A percentile compares a stretch with the other conserved stretches of the same genome.
phyloP scores from a whole-genome alignment of 225 moss, liverwort and hornwort species.

The Rhytidiadelphus loreus region DNA sequence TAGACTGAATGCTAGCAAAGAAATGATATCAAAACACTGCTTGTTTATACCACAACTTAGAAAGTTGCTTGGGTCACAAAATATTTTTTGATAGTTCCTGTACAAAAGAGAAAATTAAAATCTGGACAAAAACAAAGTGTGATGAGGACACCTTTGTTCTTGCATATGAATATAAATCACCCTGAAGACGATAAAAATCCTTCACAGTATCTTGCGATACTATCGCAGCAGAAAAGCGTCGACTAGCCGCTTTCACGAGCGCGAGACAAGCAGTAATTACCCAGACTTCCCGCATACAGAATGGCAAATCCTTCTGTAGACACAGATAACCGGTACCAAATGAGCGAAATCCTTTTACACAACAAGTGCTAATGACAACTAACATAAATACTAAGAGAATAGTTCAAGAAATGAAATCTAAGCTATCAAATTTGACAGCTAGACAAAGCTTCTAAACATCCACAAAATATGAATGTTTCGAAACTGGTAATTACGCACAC shows the following conservation, averaged over 20 bases:
- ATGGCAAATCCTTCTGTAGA: slow-evolving; percentile 69
- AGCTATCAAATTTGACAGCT: neutral
- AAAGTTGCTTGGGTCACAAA: neutral
- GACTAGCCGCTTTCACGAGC: slow-evolving; percentile 74
- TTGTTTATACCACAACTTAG: neutral
- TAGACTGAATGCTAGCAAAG: neutral
- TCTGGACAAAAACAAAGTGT: neutral
- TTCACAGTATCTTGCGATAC: slow-evolving; percentile 74
- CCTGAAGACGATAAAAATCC: slow-evolving; percentile 95
- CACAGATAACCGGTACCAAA: neutral
- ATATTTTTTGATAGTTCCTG: neutral
- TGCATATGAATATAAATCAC: slow-evolving; percentile 89
- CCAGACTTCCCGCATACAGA: slow-evolving; percentile 97
- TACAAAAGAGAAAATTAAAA: neutral
- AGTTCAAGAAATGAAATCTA: neutral
- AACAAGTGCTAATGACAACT: neutral
- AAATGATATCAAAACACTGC: neutral
- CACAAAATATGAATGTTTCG: neutral
- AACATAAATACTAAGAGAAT: neutral
- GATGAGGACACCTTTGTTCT: slow-evolving; percentile 66
- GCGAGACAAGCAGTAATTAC: slow-evolving; percentile 87
- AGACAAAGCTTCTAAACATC: neutral
- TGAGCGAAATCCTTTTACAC: neutral
- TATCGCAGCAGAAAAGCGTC: slow-evolving; percentile 52
- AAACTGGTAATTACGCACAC: neutral